Conservation (phyloP, 495 filamentous ascomycete species). For the Acidomyces sp. region DNA sequence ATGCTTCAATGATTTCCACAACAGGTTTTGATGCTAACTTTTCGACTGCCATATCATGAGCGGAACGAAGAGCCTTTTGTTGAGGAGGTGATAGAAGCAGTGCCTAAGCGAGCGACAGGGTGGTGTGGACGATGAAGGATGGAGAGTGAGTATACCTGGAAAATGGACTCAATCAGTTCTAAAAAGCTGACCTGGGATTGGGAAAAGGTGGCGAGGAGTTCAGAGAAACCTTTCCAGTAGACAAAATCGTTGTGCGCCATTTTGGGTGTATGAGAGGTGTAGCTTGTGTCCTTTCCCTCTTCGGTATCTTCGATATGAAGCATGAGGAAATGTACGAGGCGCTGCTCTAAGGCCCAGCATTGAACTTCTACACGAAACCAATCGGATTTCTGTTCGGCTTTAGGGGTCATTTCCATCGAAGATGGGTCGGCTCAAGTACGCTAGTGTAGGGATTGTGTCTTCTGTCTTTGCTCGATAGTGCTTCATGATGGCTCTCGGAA, state of each 20-base stretch:
- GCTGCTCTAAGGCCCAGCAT: constrained; percentile 8
- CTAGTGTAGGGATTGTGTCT: constrained; percentile 2
- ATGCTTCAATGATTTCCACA: constrained; percentile 9
- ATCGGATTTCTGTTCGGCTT: too few relatives aligned
- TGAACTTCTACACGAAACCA: constrained; percentile 11
- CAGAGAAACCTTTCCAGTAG: constrained; percentile 16
- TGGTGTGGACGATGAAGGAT: constrained; percentile 11
- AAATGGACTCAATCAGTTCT: constrained; percentile 6
- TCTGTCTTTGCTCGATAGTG: constrained; percentile 7
- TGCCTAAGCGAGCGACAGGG: constrained; percentile 4
- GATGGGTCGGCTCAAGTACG: constrained; percentile 3
- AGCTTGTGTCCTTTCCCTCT: constrained; percentile 13
- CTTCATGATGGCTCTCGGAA: constrained; percentile 12
- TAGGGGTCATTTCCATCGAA: too few relatives aligned
- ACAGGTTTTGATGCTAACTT: constrained; percentile 7
- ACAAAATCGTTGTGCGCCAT: constrained; percentile 16
- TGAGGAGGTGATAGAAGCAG: constrained; percentile 3
- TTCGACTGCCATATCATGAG: constrained; percentile 3
- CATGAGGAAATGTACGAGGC: constrained; percentile 4
- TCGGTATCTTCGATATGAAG: constrained; percentile 11
- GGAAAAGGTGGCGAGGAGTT: constrained; percentile 1
- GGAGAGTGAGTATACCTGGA: constrained; percentile 7
- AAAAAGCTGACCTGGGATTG: not conserved
- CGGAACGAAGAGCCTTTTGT: constrained; percentile 1
- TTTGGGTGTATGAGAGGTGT: constrained; percentile 8